Evolutionary conservation across 257 asterid genomes (phyloP).

Genomic region (Catharanthus roseus): DNA sequence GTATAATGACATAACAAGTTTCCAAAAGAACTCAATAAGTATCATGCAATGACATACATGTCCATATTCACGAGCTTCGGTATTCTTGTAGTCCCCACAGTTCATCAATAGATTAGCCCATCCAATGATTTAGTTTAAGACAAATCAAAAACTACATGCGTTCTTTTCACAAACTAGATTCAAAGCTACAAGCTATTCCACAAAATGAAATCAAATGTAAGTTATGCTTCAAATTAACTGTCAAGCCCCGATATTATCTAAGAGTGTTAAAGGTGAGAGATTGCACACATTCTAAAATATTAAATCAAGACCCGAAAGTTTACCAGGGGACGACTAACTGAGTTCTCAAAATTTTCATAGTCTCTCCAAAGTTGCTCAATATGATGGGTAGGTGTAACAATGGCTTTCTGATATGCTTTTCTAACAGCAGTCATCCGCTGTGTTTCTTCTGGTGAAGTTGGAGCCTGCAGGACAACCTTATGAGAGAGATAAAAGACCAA

Average conservation of each 20-base stretch:
- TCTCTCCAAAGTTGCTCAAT: slow-evolving; percentile 99
- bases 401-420: slow-evolving; percentile 84
- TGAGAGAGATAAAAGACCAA: slow-evolving; percentile 8
- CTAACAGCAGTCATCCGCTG: slow-evolving; percentile 83
- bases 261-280: background rate
- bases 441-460: slow-evolving; percentile 62
- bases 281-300: background rate
- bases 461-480: slow-evolving; percentile 55
- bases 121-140: background rate
- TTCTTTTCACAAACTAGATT: background rate
- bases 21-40: background rate
- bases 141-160: background rate
- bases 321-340: slow-evolving; percentile 96
- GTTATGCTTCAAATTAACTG: background rate
- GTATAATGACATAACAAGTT: slow-evolving; percentile 23
- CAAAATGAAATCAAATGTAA: background rate
- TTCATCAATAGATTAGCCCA: background rate
- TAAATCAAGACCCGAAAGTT: slow-evolving; percentile 11
- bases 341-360: slow-evolving; percentile 90
- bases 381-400: slow-evolving; percentile 81
- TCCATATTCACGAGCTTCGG: background rate
- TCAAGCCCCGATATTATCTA: background rate
- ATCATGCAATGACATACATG: background rate
- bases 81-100: background rate
- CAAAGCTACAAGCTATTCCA: background rate